Percentiles rank a stretch among this genome's conserved stretches.
phyloP scores from a whole-genome alignment of 2,329 filamentous ascomycete genomes.

The Bipolaris oryzae region DNA sequence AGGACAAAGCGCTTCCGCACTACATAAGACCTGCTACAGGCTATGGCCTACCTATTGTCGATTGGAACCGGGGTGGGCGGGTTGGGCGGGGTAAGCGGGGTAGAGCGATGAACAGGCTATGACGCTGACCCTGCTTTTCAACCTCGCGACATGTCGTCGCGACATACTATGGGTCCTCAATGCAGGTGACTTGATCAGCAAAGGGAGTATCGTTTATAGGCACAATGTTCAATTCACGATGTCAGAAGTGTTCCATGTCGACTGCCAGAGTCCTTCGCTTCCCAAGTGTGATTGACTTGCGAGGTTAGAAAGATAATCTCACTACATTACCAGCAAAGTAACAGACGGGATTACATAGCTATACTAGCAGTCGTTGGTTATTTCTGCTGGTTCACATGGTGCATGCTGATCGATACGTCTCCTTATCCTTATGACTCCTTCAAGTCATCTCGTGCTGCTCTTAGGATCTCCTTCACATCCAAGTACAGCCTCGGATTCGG shows the following conservation, averaged over 20 bases:
- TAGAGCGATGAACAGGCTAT: not conserved
- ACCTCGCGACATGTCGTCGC: not conserved
- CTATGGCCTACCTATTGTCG: not conserved
- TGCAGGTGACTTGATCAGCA: not conserved
- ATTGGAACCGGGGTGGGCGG: not conserved
- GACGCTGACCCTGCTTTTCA: not conserved
- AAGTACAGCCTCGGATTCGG: slow-evolving; percentile 13
- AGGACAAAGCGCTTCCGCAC: slow-evolving; percentile 1
- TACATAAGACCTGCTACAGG: slow-evolving; percentile 3
- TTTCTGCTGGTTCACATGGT: not conserved
- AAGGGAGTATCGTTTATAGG: not conserved
- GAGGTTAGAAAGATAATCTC: not conserved
- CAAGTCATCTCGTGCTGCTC: slow-evolving; percentile 1
- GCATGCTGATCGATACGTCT: slow-evolving; percentile 1
- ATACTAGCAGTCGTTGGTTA: slow-evolving; percentile 4
- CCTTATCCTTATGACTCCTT: slow-evolving; percentile 1
- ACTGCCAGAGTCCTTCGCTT: not conserved
- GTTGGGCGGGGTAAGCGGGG: not conserved
- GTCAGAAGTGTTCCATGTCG: slow-evolving; percentile 1
- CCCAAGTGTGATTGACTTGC: not conserved
- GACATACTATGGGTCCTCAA: not conserved
- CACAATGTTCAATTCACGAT: not conserved
- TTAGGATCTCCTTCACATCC: slow-evolving; percentile 2
- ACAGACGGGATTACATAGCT: not conserved
- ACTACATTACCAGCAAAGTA: not conserved